Evolutionary conservation across 768 basidiomycete species (phyloP).

Genomic region (Pisolithus albus): DNA sequence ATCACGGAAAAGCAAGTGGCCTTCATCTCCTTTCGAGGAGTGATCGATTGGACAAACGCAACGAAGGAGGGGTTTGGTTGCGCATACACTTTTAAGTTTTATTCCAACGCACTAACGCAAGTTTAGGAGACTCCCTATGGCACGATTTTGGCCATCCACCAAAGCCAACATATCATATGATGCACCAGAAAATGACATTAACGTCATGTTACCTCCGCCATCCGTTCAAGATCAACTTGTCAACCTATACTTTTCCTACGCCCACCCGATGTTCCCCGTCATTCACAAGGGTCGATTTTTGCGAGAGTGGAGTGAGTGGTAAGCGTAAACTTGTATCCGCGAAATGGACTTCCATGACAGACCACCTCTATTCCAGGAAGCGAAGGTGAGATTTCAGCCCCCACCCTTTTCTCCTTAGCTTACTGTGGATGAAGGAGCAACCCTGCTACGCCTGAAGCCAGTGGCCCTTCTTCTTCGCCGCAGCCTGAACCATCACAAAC

Average conservation of each 20-base stretch:
- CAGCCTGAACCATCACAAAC: slow-evolving; percentile 50
- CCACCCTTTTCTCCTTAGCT: not conserved
- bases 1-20: slow-evolving; percentile 73
- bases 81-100: slow-evolving; percentile 15
- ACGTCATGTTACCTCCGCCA: slow-evolving; percentile 51
- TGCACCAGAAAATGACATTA: slow-evolving; percentile 37
- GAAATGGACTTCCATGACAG: slow-evolving; percentile 3
- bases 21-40: slow-evolving; percentile 65
- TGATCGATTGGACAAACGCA: slow-evolving; percentile 59
- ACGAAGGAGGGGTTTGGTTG: slow-evolving; percentile 64
- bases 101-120: slow-evolving; percentile 9
- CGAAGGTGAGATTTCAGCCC: slow-evolving; percentile 9
- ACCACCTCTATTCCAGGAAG: slow-evolving; percentile 16
- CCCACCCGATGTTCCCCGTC: slow-evolving; percentile 79
- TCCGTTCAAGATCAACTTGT: slow-evolving; percentile 63
- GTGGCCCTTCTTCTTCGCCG: slow-evolving; percentile 7
- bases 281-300: slow-evolving; percentile 69
- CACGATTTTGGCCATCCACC: slow-evolving; percentile 64
- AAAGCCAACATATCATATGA: slow-evolving; percentile 33
- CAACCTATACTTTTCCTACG: slow-evolving; percentile 73
- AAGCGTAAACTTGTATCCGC: slow-evolving; percentile 5
- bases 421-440: slow-evolving; percentile 22
- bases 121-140: slow-evolving; percentile 64
- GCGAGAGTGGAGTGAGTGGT: slow-evolving; percentile 54
- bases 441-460: slow-evolving; percentile 28